Base-by-base conservation (phyloP, 306 rosid species). In the Prunus dulcis region DNA sequence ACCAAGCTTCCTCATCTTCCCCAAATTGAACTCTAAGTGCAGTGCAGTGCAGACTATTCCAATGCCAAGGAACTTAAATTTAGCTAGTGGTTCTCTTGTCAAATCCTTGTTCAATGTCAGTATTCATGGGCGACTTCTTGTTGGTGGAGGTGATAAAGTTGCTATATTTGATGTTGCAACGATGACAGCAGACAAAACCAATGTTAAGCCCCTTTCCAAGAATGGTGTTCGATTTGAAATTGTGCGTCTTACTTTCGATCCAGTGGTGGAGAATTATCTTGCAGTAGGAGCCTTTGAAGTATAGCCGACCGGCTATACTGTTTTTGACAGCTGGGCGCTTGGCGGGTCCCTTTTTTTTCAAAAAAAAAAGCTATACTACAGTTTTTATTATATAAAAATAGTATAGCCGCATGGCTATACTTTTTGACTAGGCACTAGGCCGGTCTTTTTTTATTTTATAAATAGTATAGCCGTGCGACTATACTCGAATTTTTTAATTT, bases 141-240 rank as follows among this genome's bases (percentile, higher is more conserved):
- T 87, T 82, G 99, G 99, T 70, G 98, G 92, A 92, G 99, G 99
- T 69, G 99, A 95, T 81, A 95, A 95, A 86, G 99, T 92, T 85
- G 88, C 96, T 49, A 85, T 95, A 79, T 92, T 92, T 91, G 99
- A 95, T 86, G 93, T 89, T 85, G 85, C 99, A 62, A 97, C 97
- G 67, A 96, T 92, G 87, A 95, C 96, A 11, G 90, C 91, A 27
- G 99, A 95, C 93, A 95, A 95, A 89, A 89, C 91, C 80, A 95
- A 91, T 89, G 89, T 95, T 53, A 95, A 95, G 86, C 97, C 96
- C 66, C 98, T 92, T 55, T 95, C 98, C 7, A 95, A 83, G 85
- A 95, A 95, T 69, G 88, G 87, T 69, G 93, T 95, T 74, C 97
- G 99, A 69, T 89, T 95, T 91, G 98, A 95, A 86, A 92, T 95